These are phyloP conservation scores for Podospora australis DNA, from an alignment of 495 filamentous ascomycete species.

Conservation along the genomic window DNA sequence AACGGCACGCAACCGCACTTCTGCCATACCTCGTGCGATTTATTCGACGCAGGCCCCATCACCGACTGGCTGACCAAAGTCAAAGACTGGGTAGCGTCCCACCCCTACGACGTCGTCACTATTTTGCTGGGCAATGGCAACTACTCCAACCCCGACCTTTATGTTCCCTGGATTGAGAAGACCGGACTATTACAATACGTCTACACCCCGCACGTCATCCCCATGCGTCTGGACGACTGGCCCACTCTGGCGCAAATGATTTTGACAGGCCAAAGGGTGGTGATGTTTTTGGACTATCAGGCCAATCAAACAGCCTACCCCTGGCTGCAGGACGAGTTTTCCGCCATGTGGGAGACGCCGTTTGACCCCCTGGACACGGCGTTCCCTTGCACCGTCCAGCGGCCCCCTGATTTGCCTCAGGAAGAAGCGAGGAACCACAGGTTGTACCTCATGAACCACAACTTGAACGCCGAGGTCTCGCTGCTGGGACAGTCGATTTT, in stretches of 20 bases:
- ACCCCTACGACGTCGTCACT: slow-evolving; percentile 90
- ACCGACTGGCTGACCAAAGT: slow-evolving; percentile 66
- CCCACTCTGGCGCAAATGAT: slow-evolving; percentile 79
- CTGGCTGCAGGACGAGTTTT: slow-evolving; percentile 70
- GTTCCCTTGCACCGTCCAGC: slow-evolving; percentile 65
- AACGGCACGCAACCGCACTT: slow-evolving; percentile 51
- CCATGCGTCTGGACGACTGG: slow-evolving; percentile 71
- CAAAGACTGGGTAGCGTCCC: slow-evolving; percentile 60
- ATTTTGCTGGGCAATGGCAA: slow-evolving; percentile 82
- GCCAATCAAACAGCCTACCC: slow-evolving; percentile 72
- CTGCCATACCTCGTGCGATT: slow-evolving; percentile 68
- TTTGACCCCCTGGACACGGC: slow-evolving; percentile 58
- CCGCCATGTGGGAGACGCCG: slow-evolving; percentile 68
- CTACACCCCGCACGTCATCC: slow-evolving; percentile 63
- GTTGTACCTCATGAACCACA: slow-evolving; percentile 91
- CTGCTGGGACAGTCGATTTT: slow-evolving; percentile 54
- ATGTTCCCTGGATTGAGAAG: slow-evolving; percentile 48
- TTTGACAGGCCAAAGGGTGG: slow-evolving; percentile 45
- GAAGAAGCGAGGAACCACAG: slow-evolving; percentile 50
- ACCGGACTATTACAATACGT: slow-evolving; percentile 63
- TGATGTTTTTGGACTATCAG: slow-evolving; percentile 66
- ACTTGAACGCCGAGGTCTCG: slow-evolving; percentile 68
- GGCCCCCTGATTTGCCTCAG: slow-evolving; percentile 54
- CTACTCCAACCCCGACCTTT: slow-evolving; percentile 41
- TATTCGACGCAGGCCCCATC: slow-evolving; percentile 73